Evolutionary conservation across 805 yeast species (phyloP).

Genomic region (Saturnispora kantuleensis): DNA sequence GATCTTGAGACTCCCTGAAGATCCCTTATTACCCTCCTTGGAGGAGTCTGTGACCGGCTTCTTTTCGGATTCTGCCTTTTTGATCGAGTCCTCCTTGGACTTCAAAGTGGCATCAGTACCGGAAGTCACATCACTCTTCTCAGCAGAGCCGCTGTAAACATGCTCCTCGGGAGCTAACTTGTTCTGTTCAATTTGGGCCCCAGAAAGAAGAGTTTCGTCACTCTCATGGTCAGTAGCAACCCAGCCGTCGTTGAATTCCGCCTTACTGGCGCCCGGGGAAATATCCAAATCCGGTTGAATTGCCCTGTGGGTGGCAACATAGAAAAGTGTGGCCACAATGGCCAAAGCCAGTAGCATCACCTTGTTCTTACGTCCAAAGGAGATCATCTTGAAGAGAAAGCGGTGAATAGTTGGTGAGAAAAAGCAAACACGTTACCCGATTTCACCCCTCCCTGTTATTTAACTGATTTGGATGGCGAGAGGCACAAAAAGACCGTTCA

Average conservation of each 20-base stretch:
- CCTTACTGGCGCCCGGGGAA: constrained; percentile 2
- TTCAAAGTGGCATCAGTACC: constrained; percentile 15
- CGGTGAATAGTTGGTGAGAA: neutral
- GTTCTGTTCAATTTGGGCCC: constrained; percentile 13
- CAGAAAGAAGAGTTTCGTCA: constrained; percentile 11
- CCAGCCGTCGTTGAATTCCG: constrained; percentile 8
- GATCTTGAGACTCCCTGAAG: neutral
- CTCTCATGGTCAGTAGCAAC: constrained; percentile 3
- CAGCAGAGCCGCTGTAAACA: constrained; percentile 1
- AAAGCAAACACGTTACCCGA: neutral
- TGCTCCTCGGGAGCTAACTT: constrained; percentile 8
- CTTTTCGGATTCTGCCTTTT: constrained; percentile 6
- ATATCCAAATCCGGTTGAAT: neutral
- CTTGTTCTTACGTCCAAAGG: constrained; percentile 11
- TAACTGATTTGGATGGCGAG: neutral
- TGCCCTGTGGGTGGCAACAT: neutral
- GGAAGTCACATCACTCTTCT: constrained; percentile 8
- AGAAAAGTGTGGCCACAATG: constrained; percentile 4
- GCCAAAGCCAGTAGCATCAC: constrained; percentile 9
- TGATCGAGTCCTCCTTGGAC: constrained; percentile 8
- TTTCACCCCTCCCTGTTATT: too few species aligned
- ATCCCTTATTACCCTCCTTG: neutral
- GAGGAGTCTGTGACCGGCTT: neutral
- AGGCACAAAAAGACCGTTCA: neutral
- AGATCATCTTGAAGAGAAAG: constrained; percentile 6